Evolutionary conservation across 352 stramenopile species (phyloP), one percentile per base, ranked within the genome.

Genomic region (Phytophthora melonis): DNA sequence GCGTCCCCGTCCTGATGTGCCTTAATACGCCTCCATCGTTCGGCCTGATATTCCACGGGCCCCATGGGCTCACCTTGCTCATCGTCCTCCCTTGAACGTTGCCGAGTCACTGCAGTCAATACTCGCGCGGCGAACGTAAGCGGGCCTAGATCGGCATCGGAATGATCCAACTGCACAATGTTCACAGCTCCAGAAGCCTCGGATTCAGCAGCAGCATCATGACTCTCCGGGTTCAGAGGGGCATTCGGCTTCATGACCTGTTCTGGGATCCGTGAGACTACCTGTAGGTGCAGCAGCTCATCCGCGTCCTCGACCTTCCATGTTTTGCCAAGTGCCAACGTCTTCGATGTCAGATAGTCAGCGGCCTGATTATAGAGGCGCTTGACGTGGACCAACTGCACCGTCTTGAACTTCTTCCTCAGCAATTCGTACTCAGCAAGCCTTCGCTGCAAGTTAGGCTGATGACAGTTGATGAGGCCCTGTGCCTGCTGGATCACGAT

Each of bases 21-120:
- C 30, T 63, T 70, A n/a, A 70, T 63, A 1, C 53, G 36, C 13
- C 63, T 8, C 63, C 63, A 69, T 5, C 53, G 63, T 43, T 70
- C 41, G 2, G 16, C 39, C n/a, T 58, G 43, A 41, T 47, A 70
- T 3, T 63, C 54, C 3, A 58, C 16, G 1, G 63, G 53, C 0
- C 54, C n/a, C 36, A 58, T 58, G 4, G 43, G 5, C 36, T 45
- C 36, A 18, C 36, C 5, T 18, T 18, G 36, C 36, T 45, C 36
- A 8, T 45, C 36, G 8, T 45, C 36, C 36, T 45, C 36, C 16
- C 11, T 21, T 5, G 36, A 18, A 3, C 47, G 63, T 0, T 23
- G 2, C 7, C 50, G 21, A 10, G 50, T 56, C 14, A 56, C 6
- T 8, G 27, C 63, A 6, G 43, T 45, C 36, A 45, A 8, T 4